These are phyloP conservation scores for Clonostachys rhizophaga DNA, from an alignment of 2,329 filamentous ascomycete species.

Conservation along the genomic window DNA sequence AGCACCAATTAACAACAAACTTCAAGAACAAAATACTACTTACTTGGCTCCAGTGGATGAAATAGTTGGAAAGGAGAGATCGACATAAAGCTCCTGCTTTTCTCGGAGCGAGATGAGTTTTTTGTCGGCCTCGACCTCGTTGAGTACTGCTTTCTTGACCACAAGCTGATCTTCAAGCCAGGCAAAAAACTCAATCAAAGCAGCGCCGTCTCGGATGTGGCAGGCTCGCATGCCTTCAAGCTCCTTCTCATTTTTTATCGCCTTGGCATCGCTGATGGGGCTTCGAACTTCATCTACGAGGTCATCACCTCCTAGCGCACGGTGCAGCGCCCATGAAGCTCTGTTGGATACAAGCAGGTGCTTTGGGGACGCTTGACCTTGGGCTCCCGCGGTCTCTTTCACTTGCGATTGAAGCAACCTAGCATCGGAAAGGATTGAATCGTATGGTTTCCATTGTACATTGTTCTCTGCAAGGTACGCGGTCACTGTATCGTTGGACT, in stretches of 20 bases:
- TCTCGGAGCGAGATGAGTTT: constrained; percentile 76
- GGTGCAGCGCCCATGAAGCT: constrained; percentile 88
- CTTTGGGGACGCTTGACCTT: not conserved
- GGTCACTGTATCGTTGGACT: constrained; percentile 65
- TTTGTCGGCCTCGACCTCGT: constrained; percentile 89
- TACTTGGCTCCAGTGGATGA: constrained; percentile 82
- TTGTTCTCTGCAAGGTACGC: constrained; percentile 65
- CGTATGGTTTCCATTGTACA: constrained; percentile 77
- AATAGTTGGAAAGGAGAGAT: constrained; percentile 92
- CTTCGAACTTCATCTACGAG: constrained; percentile 84
- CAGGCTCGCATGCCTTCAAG: constrained; percentile 90
- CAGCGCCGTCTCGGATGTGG: constrained; percentile 89
- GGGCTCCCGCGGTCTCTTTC: not conserved
- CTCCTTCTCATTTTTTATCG: constrained; percentile 88
- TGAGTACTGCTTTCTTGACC: constrained; percentile 66
- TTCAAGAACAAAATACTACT: constrained; percentile 16
- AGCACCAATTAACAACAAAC: no score
- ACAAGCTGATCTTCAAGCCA: constrained; percentile 91
- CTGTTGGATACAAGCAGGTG: constrained; percentile 82
- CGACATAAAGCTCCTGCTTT: constrained; percentile 70
- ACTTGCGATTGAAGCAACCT: constrained; percentile 44
- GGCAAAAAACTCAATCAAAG: constrained; percentile 87
- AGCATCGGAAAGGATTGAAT: constrained; percentile 75
- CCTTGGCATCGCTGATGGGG: constrained; percentile 85
- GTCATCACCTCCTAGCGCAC: constrained; percentile 79